Evolutionary conservation across 768 basidiomycete genomes (phyloP), one percentile per base, ranked within the genome.

Genomic region (Kwoniella heveanensis): DNA sequence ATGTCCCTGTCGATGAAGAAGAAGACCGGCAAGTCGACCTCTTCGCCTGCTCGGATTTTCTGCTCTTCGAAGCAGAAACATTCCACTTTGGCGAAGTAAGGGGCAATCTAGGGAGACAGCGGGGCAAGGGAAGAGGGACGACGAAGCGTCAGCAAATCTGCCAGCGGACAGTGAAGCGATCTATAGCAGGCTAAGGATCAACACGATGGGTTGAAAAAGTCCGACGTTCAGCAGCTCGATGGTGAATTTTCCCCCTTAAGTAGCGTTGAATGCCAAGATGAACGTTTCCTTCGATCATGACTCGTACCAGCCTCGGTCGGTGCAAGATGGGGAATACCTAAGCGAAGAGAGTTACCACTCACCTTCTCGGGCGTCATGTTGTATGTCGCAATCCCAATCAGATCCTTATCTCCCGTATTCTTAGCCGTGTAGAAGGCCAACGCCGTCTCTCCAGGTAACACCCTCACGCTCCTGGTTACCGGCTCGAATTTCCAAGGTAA

Each of bases 1-100:
- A 96, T 88, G 77, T 98, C 96, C 68, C 92, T 90, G 83, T 99
- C 96, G 70, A 99, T 95, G 83, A 99, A 99, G 83, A 99, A 99
- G 60, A 99, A 85, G 21, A 99, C 84, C 2, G 96, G 96, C 86
- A 99, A 91, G 80, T 99, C 96, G 32, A 99, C 90, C 81, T 97
- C 93, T 82, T 99, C 96, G 27, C 89, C 88, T 0, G 94, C 93
- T 25, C 96, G 83, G 10, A 99, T 86, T 71, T 88, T 90, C 80
- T 99, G 96, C 78, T 99, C 96, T 79, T 99, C 96, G 70, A 99
- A 99, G 81, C 96, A 99, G 83, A 99, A 99, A 70, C 96, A 99
- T 80, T 99, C 96, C 13, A 99, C 92, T 82, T 99, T 99, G 54
- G 94, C 92, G 77, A 99, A 99, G 80, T 98, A 98, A 0, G 95